Percentiles rank a stretch among this genome's conserved stretches.
Conservation (phyloP, 768 basidiomycete species). For the Agaricus sinodeliciosus region DNA sequence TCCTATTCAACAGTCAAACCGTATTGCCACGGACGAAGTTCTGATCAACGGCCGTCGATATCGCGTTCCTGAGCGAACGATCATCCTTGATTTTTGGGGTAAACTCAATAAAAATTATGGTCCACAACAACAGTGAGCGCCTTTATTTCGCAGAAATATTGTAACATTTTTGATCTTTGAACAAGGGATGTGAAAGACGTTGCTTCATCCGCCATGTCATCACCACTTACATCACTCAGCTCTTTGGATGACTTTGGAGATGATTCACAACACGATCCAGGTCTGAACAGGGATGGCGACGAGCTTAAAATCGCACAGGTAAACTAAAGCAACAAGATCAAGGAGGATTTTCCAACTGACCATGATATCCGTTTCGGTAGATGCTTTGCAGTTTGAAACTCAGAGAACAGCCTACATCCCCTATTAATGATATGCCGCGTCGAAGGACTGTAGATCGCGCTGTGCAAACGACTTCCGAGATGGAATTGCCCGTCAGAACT, state of each 20-base stretch:
- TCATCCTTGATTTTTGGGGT: conserved; percentile 94
- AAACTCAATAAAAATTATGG: conserved; percentile 50
- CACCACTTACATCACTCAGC: conserved; percentile 68
- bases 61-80: conserved; percentile 85
- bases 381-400: conserved; percentile 21
- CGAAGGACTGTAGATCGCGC: conserved; percentile 19
- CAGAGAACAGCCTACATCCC: conserved; percentile 13
- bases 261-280: conserved; percentile 24
- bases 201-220: conserved; percentile 49
- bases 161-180: conserved; percentile 1
- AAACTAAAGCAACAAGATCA: conserved; percentile 11
- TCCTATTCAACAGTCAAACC: conserved; percentile 23
- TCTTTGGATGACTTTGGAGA: conserved; percentile 57
- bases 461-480: conserved; percentile 24
- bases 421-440: conserved; percentile 7
- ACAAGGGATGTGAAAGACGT: conserved; percentile 27
- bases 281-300: conserved; percentile 29
- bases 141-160: neutral
- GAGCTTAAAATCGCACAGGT: conserved; percentile 60
- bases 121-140: conserved; percentile 35
- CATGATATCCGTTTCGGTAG: conserved; percentile 11
- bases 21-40: conserved; percentile 70
- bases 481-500: neutral
- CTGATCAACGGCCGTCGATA: conserved; percentile 86
- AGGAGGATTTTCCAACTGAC: neutral